Evolutionary conservation across 1,284 basidiomycete genomes (phyloP).

Genomic region (Marasmius sp.): DNA sequence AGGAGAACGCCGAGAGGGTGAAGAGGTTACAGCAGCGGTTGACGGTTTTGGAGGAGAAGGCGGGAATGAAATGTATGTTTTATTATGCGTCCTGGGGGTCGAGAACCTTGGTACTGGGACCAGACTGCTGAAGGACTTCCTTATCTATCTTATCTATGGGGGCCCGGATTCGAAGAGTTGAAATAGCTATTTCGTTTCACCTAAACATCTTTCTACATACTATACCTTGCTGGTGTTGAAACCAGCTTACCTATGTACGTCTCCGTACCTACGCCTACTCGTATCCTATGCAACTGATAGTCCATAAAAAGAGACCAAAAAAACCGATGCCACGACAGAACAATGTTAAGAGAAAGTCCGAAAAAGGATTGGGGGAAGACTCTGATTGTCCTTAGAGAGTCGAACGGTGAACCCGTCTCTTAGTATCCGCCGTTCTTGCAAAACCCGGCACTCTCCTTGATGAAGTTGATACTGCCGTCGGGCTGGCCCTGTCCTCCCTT

Average conservation of each 20-base stretch:
- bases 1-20: no score
- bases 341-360: background rate
- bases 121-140: no score
- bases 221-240: background rate
- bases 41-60: no score
- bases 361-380: no score
- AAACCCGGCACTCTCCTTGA: conserved; percentile 40
- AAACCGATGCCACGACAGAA: background rate
- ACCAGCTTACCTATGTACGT: no score
- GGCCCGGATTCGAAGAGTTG: background rate
- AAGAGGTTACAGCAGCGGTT: no score
- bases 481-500: conserved; percentile 41
- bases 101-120: no score
- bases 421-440: conserved; percentile 26
- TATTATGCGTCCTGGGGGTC: no score
- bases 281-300: no score
- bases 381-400: background rate
- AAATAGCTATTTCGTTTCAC: background rate
- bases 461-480: conserved; percentile 38
- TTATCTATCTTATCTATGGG: background rate
- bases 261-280: no score
- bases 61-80: no score
- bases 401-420: background rate
- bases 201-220: background rate
- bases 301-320: no score